phyloP scores from a whole-genome alignment of 2,329 filamentous ascomycete genomes.

The Penicillium italicum region DNA sequence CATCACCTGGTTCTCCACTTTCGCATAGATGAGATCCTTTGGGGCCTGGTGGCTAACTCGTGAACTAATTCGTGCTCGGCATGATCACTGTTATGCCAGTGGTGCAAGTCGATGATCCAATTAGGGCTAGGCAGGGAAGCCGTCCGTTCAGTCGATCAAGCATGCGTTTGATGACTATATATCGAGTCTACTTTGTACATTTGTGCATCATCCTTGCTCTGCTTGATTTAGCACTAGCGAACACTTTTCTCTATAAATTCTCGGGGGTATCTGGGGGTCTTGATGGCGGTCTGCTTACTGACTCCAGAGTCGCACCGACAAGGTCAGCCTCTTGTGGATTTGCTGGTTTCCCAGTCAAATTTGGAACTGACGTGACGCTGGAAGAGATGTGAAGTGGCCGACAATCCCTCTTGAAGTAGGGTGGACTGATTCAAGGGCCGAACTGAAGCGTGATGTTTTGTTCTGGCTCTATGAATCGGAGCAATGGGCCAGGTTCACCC shows the following conservation, averaged over 20 bases:
- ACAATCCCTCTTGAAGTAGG: too few species aligned
- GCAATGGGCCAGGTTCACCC: too few species aligned
- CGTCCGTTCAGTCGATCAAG: not conserved
- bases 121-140: not conserved
- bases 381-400: too few species aligned
- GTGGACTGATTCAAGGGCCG: too few species aligned
- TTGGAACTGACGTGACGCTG: too few species aligned
- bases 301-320: too few species aligned
- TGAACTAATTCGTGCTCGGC: not conserved
- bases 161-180: not conserved
- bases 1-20: not conserved
- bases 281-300: too few species aligned
- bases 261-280: not conserved
- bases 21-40: not conserved
- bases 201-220: not conserved
- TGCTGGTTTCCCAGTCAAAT: too few species aligned
- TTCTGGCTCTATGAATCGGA: too few species aligned
- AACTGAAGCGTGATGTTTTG: too few species aligned
- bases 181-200: too few species aligned
- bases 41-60: not conserved
- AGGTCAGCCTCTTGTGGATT: too few species aligned
- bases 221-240: not conserved
- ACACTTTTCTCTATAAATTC: not conserved
- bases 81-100: not conserved
- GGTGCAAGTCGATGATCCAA: not conserved